Base-by-base conservation (phyloP, 257 asterid species). In the Sherardia arvensis region DNA sequence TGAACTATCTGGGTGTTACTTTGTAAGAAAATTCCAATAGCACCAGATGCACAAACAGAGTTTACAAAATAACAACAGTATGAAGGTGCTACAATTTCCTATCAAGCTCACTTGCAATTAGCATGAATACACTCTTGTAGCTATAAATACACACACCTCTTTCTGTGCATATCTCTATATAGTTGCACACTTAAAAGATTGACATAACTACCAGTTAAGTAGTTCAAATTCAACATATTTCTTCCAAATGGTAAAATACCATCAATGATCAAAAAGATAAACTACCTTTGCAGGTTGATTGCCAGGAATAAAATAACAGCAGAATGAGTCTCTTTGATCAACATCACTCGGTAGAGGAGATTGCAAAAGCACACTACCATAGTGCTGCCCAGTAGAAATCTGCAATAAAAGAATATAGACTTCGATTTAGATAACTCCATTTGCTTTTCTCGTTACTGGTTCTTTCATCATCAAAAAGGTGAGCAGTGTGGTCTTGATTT, bases 231-330 rank as follows among this genome's bases (percentile, higher is more conserved):
- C 43, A 55, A 28, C 32, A 25, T 15, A 71, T 21, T 8, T 65
- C 23, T 6, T 26, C 10, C 45, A 48, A 56, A 4, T 25, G 54
- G 30, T 38, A 58, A 45, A 18, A 59, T 1, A 57, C 28, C 57
- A 68, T 28, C 21, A 27, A 48, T 8, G 53, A 10, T 14, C 51
- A 43, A 43, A 17, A 15, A 54, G 57, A 28, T 28, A 59, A 66
- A 69, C 53, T 49, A 88, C 96, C 94, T 81, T 85, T 69, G 54
- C 74, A 63, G 71, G 65, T 78, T 79, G 74, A 62, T 71, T 70
- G 65, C 78, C 84, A 0, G 98, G 98, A 78, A 77, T 79, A 53
- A 92, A 77, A 78, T 79, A 85, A 84, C 94, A 86, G 76, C 84
- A 85, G 78, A 92, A 92, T 79, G 79, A 70, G 61, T 86, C 84